Evolutionary conservation across 768 basidiomycete genomes (phyloP).

Genomic region (Suillus variegatus): DNA sequence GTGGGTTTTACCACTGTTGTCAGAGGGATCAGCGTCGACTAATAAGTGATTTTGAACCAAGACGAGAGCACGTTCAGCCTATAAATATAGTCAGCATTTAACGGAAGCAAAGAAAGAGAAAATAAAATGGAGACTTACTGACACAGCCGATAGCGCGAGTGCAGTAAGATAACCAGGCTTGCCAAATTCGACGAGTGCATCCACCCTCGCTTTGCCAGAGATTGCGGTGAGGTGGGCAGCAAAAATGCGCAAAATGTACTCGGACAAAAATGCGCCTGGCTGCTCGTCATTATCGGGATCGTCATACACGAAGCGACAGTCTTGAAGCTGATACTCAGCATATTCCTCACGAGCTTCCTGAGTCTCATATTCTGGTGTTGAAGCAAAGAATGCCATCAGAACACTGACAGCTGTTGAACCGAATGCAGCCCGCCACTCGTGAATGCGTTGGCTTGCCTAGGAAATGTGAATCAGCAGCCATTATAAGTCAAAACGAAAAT

Average conservation of each 20-base stretch:
- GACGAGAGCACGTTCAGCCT: too few relatives aligned
- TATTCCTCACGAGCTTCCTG: background rate
- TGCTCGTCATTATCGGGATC: background rate
- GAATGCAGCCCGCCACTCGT: conserved; percentile 13
- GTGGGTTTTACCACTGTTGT: too few relatives aligned
- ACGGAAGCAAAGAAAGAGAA: too few relatives aligned
- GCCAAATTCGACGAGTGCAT: background rate
- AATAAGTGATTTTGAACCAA: too few relatives aligned
- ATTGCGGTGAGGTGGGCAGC: conserved; percentile 8
- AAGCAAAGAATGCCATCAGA: conserved; percentile 11
- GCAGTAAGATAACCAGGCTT: conserved; percentile 2
- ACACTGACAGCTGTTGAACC: conserved; percentile 10
- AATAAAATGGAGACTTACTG: too few relatives aligned
- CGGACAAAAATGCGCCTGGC: background rate
- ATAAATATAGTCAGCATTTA: too few relatives aligned
- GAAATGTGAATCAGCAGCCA: too few relatives aligned
- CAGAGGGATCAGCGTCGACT: too few relatives aligned
- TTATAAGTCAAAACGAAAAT: too few relatives aligned
- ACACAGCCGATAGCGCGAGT: too few relatives aligned
- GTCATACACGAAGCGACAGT: conserved; percentile 9
- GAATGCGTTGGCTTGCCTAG: conserved; percentile 1
- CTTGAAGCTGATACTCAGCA: background rate
- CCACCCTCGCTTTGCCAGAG: background rate
- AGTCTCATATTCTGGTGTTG: background rate
- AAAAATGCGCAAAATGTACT: conserved; percentile 7